Evolutionary conservation across 768 basidiomycete genomes (phyloP).

Genomic region (Leccinum uliginosum): DNA sequence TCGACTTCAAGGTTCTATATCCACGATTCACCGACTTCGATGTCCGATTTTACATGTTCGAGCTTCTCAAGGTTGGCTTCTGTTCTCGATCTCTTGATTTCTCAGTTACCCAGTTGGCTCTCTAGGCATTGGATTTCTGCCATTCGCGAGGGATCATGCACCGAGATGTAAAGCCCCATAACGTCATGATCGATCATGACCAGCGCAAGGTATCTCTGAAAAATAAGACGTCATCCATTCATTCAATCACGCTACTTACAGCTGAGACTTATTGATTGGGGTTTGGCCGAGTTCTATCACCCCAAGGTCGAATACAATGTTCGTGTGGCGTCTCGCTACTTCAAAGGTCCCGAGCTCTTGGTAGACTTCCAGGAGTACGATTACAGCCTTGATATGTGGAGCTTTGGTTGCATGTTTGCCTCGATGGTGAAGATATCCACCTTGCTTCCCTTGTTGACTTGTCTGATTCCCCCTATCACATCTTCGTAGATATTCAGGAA

Average conservation of each 20-base stretch:
- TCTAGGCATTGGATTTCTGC: conserved; percentile 90
- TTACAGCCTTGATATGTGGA: conserved; percentile 98
- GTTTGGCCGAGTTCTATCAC: conserved; percentile 97
- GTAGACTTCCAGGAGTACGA: conserved; percentile 99
- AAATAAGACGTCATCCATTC: conserved; percentile 5
- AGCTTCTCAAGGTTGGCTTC: conserved; percentile 77
- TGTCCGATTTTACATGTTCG: conserved; percentile 95
- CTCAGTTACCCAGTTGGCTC: background rate
- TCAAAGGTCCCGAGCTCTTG: conserved; percentile 94
- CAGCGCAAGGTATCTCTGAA: conserved; percentile 70
- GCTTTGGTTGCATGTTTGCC: conserved; percentile 97
- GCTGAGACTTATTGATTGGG: conserved; percentile 98
- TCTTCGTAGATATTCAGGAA: conserved; percentile 87
- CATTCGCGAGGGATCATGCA: conserved; percentile 99
- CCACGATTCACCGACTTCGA: conserved; percentile 94
- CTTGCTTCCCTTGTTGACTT: background rate
- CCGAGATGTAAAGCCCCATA: conserved; percentile 97
- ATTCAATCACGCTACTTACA: conserved; percentile 31
- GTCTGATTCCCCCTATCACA: background rate
- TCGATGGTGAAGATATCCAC: conserved; percentile 69
- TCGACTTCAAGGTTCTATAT: conserved; percentile 96
- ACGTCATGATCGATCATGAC: conserved; percentile 99
- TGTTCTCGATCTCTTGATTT: conserved; percentile 1
- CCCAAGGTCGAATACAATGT: conserved; percentile 98
- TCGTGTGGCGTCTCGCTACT: conserved; percentile 94